Percentiles rank a stretch among this genome's conserved stretches.
Conservation (phyloP, 495 filamentous ascomycete species). For the Penicillium simplicissimum region DNA sequence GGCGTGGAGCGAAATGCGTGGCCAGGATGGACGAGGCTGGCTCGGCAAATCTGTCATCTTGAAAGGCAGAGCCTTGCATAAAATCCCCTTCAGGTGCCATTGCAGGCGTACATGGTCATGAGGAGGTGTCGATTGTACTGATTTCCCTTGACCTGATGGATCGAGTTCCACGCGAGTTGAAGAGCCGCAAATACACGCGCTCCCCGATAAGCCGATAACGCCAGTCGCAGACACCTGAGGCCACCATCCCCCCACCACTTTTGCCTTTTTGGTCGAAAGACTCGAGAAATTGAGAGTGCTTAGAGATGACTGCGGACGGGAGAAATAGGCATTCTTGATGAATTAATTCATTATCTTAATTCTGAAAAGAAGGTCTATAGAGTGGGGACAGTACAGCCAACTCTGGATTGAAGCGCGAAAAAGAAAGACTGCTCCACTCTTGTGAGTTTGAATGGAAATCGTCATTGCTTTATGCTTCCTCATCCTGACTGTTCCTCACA, state of each 20-base stretch:
- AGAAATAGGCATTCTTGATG: neutral
- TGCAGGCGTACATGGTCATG: slow-evolving; percentile 16
- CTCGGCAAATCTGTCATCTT: slow-evolving; percentile 30
- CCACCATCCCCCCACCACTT: slow-evolving; percentile 17
- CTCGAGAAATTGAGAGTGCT: neutral
- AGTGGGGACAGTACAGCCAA: neutral
- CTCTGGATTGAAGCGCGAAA: neutral
- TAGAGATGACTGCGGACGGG: neutral
- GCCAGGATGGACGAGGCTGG: slow-evolving; percentile 70
- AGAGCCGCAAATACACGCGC: slow-evolving; percentile 3
- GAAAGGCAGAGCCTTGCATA: slow-evolving; percentile 16
- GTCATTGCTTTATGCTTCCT: neutral
- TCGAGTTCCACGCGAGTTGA: slow-evolving; percentile 2
- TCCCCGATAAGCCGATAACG: slow-evolving; percentile 4
- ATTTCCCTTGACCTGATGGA: neutral
- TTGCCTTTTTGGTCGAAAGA: neutral
- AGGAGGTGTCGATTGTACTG: neutral
- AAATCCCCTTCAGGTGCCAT: slow-evolving; percentile 34
- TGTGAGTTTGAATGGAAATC: neutral
- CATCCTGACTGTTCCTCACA: neutral
- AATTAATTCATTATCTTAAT: neutral
- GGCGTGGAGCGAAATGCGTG: slow-evolving; percentile 57
- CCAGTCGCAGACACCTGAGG: slow-evolving; percentile 29
- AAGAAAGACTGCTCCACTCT: neutral
- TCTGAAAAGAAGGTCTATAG: neutral